These are phyloP conservation scores for Ceratobasidium sp. DNA, from an alignment of 1,284 basidiomycete species.

Conservation along the genomic window DNA sequence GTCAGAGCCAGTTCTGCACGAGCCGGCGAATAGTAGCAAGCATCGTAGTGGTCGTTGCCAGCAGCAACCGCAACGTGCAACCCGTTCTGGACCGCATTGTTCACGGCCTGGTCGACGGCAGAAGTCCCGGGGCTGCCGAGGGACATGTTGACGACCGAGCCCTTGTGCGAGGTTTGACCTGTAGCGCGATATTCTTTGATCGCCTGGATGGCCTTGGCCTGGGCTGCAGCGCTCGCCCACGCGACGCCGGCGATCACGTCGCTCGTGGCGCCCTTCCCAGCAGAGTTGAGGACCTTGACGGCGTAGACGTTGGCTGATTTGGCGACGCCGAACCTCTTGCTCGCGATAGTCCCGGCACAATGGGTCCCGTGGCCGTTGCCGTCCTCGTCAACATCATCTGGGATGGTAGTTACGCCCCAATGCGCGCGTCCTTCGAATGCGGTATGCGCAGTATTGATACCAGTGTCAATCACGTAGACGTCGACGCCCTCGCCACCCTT, in stretches of 20 bases:
- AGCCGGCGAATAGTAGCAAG: conserved; percentile 55
- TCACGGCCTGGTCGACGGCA: conserved; percentile 67
- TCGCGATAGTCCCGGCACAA: conserved; percentile 60
- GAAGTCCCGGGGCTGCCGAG: conserved; percentile 68
- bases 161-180: conserved; percentile 66
- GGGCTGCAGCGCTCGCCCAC: conserved; percentile 54
- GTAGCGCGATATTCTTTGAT: conserved; percentile 55
- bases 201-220: conserved; percentile 53
- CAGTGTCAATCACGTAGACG: conserved; percentile 71
- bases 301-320: conserved; percentile 67
- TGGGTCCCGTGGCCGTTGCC: conserved; percentile 50
- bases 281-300: conserved; percentile 59
- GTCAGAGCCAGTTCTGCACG: conserved; percentile 61
- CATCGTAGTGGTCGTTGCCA: conserved; percentile 68
- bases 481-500: conserved; percentile 91
- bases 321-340: conserved; percentile 68
- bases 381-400: conserved; percentile 57
- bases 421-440: conserved; percentile 68
- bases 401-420: conserved; percentile 64
- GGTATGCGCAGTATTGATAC: conserved; percentile 68
- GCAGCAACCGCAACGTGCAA: conserved; percentile 68
- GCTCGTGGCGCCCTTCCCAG: conserved; percentile 55
- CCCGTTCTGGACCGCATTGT: conserved; percentile 64
- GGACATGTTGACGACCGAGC: conserved; percentile 71
- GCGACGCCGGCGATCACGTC: conserved; percentile 48